These are phyloP conservation scores for Eucalyptus melliodora DNA, from an alignment of 345 rosid species.

Conservation along the genomic window DNA sequence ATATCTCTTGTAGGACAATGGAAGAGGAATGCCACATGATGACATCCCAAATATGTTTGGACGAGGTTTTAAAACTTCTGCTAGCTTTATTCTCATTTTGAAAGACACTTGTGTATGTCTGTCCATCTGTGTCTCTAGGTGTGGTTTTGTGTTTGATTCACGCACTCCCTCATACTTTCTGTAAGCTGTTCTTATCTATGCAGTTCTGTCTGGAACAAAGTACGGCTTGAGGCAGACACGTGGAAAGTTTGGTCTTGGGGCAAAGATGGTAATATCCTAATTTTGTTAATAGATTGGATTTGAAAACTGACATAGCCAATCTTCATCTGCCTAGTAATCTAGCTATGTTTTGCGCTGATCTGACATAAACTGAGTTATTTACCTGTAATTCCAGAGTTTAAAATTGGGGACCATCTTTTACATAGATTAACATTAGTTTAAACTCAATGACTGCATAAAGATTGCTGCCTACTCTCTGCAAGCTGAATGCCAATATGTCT, in stretches of 20 bases:
- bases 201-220: slow-evolving; percentile 92
- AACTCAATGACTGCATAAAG: not conserved
- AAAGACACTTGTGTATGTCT: not conserved
- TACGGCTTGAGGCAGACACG: slow-evolving; percentile 98
- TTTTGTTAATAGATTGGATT: not conserved
- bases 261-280: slow-evolving; percentile 69
- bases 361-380: not conserved
- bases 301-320: not conserved
- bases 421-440: not conserved
- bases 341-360: not conserved
- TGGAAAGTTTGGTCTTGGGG: slow-evolving; percentile 98
- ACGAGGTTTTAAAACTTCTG: slow-evolving; percentile 32
- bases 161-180: not conserved
- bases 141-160: not conserved
- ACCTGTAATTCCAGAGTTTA: not conserved
- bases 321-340: not conserved
- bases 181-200: slow-evolving; percentile 5
- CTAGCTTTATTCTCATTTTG: not conserved
- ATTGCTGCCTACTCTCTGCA: not conserved
- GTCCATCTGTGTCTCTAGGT: not conserved
- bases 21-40: slow-evolving; percentile 99
- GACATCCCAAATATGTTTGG: slow-evolving; percentile 99
- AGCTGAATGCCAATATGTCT: not conserved
- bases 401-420: not conserved
- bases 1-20: slow-evolving; percentile 57